Percentiles rank a stretch among this genome's conserved stretches.
These are phyloP conservation scores for Xenosphaeropsis pyriputrescens DNA, from an alignment of 2,329 filamentous ascomycete genomes.

Conservation along the genomic window DNA sequence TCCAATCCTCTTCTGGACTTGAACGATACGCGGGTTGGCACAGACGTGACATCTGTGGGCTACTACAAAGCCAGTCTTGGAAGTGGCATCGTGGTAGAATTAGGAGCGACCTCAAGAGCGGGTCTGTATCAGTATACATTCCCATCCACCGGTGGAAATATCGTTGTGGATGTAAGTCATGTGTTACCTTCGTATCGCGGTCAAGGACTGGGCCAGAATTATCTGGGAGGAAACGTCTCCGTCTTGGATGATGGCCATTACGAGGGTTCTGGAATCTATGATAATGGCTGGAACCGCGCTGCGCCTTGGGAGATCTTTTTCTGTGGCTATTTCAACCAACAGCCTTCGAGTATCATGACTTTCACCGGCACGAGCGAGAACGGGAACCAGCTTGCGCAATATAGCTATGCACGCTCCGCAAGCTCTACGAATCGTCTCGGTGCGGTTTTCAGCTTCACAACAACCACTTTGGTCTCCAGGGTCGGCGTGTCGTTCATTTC, in stretches of 20 bases:
- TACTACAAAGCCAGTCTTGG: constrained; percentile 42
- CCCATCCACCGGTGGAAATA: constrained; percentile 21
- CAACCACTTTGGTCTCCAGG: constrained; percentile 32
- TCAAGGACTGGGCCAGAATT: constrained; percentile 44
- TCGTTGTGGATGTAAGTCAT: constrained; percentile 50
- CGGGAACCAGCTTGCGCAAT: constrained; percentile 1
- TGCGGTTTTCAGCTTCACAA: constrained; percentile 38
- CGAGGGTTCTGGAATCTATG: constrained; percentile 44
- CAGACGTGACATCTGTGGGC: constrained; percentile 39
- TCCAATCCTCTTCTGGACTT: constrained; percentile 38
- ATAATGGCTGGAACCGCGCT: constrained; percentile 53
- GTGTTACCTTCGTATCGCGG: constrained; percentile 47
- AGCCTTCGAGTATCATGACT: constrained; percentile 26
- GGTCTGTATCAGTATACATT: constrained; percentile 49
- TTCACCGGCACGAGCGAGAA: constrained; percentile 21
- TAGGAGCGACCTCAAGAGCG: constrained; percentile 39
- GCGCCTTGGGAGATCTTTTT: constrained; percentile 48
- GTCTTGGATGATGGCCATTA: constrained; percentile 37
- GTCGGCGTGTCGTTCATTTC: constrained; percentile 60
- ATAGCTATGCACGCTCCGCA: background rate
- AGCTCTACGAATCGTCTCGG: constrained; percentile 16
- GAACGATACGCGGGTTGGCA: constrained; percentile 34
- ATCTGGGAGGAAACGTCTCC: constrained; percentile 41
- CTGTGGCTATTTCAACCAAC: constrained; percentile 42
- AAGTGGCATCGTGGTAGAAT: constrained; percentile 39